phyloP scores from a whole-genome alignment of 805 yeast species.

The Candida glaebosa region DNA sequence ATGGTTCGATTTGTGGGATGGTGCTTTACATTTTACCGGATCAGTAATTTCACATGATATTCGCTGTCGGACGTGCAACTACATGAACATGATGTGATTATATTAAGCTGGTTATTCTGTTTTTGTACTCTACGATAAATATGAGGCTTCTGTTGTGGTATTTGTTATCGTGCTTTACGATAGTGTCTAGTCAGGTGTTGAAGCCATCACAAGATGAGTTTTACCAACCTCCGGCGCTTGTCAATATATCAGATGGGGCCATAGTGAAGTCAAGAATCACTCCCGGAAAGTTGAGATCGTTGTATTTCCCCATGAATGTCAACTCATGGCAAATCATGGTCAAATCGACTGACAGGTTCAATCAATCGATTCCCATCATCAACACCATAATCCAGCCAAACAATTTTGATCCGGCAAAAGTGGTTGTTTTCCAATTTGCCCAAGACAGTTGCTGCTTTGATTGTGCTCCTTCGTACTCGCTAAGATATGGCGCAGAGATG shows the following conservation, averaged over 20 bases:
- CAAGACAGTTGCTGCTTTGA: constrained; percentile 15
- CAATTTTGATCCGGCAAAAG: constrained; percentile 18
- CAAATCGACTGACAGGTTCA: constrained; percentile 12
- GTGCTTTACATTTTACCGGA: background rate
- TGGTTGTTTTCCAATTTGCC: constrained; percentile 19
- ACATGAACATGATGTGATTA: no score
- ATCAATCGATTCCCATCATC: constrained; percentile 14
- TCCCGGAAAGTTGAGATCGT: constrained; percentile 17
- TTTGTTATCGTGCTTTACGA: background rate
- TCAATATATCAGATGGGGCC: constrained; percentile 17
- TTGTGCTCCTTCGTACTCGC: constrained; percentile 20
- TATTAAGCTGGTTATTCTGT: no score
- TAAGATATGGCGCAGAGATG: constrained; percentile 13
- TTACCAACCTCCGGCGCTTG: constrained; percentile 20
- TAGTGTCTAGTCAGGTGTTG: constrained; percentile 3
- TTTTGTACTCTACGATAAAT: no score
- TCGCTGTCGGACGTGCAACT: background rate
- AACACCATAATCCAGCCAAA: constrained; percentile 19
- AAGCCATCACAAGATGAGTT: constrained; percentile 20
- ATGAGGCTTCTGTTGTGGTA: no score
- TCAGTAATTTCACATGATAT: background rate
- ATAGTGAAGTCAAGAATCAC: constrained; percentile 20
- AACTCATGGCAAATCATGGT: constrained; percentile 11
- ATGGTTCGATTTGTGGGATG: no score
- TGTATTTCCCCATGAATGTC: constrained; percentile 17